Conservation (phyloP, 1,284 basidiomycete genomes). For the Melampsora abietis-canadensis region DNA sequence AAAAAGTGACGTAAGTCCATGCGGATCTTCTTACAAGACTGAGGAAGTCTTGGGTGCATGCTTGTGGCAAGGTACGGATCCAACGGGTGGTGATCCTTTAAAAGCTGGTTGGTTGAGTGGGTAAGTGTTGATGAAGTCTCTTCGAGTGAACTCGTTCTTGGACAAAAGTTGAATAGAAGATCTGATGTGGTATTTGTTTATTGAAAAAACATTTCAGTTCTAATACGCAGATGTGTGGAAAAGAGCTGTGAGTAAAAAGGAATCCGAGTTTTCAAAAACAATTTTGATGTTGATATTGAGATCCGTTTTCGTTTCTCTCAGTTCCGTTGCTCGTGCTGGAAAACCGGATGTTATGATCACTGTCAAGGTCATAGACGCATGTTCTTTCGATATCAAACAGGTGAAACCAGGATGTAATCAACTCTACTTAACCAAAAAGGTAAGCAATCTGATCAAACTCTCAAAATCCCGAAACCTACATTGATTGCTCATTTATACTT, state of each 20-base stretch:
- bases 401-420: neutral
- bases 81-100: neutral
- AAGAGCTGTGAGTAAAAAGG: neutral
- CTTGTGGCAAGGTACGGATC: neutral
- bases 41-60: neutral
- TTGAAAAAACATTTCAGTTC: neutral
- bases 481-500: neutral
- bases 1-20: neutral
- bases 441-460: neutral
- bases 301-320: neutral
- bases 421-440: neutral
- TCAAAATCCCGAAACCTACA: neutral
- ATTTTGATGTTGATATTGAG: neutral
- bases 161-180: too few species aligned
- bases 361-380: neutral
- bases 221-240: neutral
- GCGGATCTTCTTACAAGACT: neutral
- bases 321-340: slow-evolving; percentile 1
- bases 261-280: neutral
- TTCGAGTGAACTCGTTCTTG: neutral
- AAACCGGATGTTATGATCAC: neutral
- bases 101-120: neutral
- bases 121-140: neutral
- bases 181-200: neutral
- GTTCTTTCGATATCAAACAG: neutral